phyloP scores from a whole-genome alignment of 495 filamentous ascomycete genomes.

The Haplographium delicatum region DNA sequence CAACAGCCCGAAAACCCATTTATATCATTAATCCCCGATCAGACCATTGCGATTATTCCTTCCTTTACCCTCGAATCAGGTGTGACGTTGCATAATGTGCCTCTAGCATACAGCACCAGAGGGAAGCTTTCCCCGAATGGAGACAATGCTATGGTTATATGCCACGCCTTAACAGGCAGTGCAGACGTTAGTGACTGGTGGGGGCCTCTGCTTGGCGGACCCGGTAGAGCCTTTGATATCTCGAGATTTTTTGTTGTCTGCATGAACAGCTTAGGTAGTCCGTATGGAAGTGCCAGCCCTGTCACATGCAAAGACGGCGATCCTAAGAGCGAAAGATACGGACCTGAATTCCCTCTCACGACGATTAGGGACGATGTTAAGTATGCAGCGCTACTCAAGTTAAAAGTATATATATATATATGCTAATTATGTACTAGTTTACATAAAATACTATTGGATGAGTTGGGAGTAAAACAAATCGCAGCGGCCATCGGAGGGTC shows the following conservation, averaged over 20 bases:
- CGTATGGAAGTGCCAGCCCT: constrained; percentile 93
- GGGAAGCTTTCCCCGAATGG: constrained; percentile 67
- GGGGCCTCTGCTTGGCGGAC: constrained; percentile 87
- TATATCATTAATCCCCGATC: constrained; percentile 76
- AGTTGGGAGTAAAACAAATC: constrained; percentile 79
- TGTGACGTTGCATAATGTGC: constrained; percentile 78
- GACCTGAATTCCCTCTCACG: constrained; percentile 92
- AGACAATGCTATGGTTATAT: constrained; percentile 95
- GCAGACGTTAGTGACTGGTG: constrained; percentile 98
- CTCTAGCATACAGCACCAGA: constrained; percentile 85
- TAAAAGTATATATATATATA: not conserved
- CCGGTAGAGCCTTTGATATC: constrained; percentile 86
- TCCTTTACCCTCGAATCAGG: constrained; percentile 93
- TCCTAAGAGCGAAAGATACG: constrained; percentile 69
- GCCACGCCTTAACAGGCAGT: constrained; percentile 92
- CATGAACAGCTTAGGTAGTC: constrained; percentile 93
- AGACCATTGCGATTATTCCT: constrained; percentile 79
- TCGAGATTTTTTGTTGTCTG: constrained; percentile 92
- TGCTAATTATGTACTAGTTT: constrained; percentile 49
- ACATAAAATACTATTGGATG: constrained; percentile 86
- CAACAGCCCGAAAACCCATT: constrained; percentile 90
- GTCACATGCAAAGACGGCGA: constrained; percentile 84
- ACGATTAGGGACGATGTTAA: constrained; percentile 94
- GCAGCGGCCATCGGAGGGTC: constrained; percentile 94
- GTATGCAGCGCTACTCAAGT: constrained; percentile 40